phyloP scores from a whole-genome alignment of 208 protist genomes.

The Leptomonas seymouri region DNA sequence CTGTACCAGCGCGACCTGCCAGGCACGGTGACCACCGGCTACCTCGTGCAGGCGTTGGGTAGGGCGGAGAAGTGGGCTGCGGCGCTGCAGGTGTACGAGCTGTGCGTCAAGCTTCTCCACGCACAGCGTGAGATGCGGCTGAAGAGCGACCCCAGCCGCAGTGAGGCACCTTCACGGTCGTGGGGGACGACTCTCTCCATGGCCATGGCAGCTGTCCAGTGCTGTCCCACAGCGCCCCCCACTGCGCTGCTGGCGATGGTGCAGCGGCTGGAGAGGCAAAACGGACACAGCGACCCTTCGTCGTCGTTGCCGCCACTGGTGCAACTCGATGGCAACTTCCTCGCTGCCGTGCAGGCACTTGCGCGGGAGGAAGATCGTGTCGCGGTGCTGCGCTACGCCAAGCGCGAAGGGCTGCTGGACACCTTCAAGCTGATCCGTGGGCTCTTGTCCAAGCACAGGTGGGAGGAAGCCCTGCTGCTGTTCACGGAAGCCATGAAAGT shows the following conservation, averaged over 20 bases:
- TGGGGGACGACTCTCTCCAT: conserved; percentile 69
- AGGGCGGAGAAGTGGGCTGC: conserved; percentile 31
- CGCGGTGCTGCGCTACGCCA: conserved; percentile 35
- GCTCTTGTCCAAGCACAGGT: conserved; percentile 42
- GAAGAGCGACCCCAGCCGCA: not conserved
- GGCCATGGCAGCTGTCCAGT: conserved; percentile 43
- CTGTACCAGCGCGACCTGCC: conserved; percentile 60
- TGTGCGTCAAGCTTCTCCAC: conserved; percentile 44
- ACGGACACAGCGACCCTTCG: not conserved
- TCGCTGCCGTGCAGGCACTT: conserved; percentile 48
- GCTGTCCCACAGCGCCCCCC: conserved; percentile 21
- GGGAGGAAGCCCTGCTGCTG: conserved; percentile 43
- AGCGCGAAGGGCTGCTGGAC: conserved; percentile 37
- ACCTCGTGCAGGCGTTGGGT: conserved; percentile 47
- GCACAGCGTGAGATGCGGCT: not conserved
- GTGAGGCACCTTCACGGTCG: conserved; percentile 7
- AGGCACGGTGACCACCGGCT: conserved; percentile 44
- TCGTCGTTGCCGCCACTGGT: conserved; percentile 30
- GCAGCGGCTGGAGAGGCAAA: conserved; percentile 14
- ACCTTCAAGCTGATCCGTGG: conserved; percentile 57
- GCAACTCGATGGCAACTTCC: conserved; percentile 59
- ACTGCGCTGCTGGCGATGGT: conserved; percentile 22
- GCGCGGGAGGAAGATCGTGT: conserved; percentile 29
- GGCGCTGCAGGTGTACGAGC: conserved; percentile 45
- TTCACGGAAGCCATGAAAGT: conserved; percentile 37